Base-by-base conservation (phyloP, 495 filamentous ascomycete species). In the Friedmanniomyces endolithicus region DNA sequence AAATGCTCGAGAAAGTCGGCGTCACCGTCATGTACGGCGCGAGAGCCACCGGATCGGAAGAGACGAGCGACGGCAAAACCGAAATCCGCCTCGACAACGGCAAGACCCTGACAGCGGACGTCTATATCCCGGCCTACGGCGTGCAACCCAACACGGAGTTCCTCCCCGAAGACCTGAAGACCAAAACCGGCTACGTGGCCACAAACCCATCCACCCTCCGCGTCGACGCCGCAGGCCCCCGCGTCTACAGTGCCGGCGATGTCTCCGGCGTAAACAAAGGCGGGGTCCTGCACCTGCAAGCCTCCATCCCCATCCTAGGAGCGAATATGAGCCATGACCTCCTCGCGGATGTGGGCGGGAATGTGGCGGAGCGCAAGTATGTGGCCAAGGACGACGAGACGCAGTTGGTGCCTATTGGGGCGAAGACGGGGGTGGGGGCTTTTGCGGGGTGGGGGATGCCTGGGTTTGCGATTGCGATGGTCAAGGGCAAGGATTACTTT, bases 401-500 rank as follows among this genome's bases (percentile, higher is more conserved):
- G 55, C 68, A 71, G 62, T 55, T 77, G 37, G 75, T 79, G 45
- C 78, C 81, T 0, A 72, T 82, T 54, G 81, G 80, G 0, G 63
- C 58, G 35, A 70, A 63, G 34, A 73, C 71, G 45, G 78, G 78
- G 12, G 77, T 84, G 33, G 81, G 80, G 1, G 75, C 75, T 1
- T 70, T 72, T 1, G 73, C 74, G 63, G 79, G 80, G 0, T 79
- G 59, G 48, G 57, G 60, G 43, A 4, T 83, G 51, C 80, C 80
- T 0, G 74, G 78, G 33, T 74, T 73, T 25, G 51, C 78, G 44
- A 75, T 84, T 6, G 79, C 76, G 73, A 56, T 75, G 64, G 70
- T 82, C 53, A 84, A 84, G 64, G 81, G 80, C 25, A 65, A 77
- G 55, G 77, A 83, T 63, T 84, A 83, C 56, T 76, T 78, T 71